Base-by-base conservation (phyloP, 1,284 basidiomycete genomes). In the Rhodotorula glutinis region DNA sequence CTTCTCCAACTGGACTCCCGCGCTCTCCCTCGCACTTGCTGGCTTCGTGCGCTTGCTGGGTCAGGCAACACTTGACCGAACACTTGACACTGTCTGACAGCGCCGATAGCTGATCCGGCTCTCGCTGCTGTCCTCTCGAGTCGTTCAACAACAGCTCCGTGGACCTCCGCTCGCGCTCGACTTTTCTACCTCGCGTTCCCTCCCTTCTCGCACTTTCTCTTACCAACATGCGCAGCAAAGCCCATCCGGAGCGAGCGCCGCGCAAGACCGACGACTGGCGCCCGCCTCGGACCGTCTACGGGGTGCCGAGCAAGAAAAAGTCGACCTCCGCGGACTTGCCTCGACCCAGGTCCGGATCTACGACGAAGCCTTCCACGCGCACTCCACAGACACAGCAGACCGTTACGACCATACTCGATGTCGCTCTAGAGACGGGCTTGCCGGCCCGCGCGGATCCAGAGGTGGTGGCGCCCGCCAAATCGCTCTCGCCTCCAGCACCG, bases 91-190 rank as follows among this genome's bases (percentile, higher is more conserved):
- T 44, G 9, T 44, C 43, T 5, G 43, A 44, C 14, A 43, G 17
- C 11, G 41, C 41, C 41, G n/a, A n/a, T n/a, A n/a, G n/a, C n/a
- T 11, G 33, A 16, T 21, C 17, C 43, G 43, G 14, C 43, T 21
- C 7, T 44, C 4, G 17, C 43, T 44, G 14, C 43, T 7, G 9
- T 16, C 43, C 43, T 16, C 5, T 44, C 43, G 5, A 21, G 17
- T 44, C 43, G 43, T 44, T 21, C 17, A 19, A 21, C 43, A 44
- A 44, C 14, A 4, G 49, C 25, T 51, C 49, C 49, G 49, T 27
- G 49, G 49, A 51, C 49, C 49, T 51, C 49, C 49, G 49, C 49
- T 51, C 49, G 49, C 49, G n/a, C 2, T 27, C 49, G 49, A 38
- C 25, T n/a, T 16, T 25, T 51, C 25, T n/a, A 13, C n/a, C 25